A percentile compares a stretch with the other conserved stretches of the same genome.
Evolutionary conservation across 2,329 filamentous ascomycete genomes (phyloP).

Genomic region (Ophiognomonia clavigignenti-juglandacearum): DNA sequence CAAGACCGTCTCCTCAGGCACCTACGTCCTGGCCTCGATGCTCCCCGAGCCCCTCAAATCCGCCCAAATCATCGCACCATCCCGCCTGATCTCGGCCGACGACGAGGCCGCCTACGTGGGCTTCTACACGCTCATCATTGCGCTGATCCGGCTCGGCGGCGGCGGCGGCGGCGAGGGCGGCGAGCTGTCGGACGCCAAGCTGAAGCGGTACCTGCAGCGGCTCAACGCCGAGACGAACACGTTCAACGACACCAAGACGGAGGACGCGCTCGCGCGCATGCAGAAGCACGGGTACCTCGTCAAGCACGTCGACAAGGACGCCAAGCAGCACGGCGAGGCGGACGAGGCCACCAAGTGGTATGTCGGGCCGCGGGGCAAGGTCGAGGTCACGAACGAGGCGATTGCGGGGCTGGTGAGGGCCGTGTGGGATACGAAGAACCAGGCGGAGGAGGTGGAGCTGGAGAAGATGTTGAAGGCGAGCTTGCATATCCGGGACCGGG

Average conservation of each 20-base stretch:
- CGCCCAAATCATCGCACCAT: constrained; percentile 64
- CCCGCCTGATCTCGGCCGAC: constrained; percentile 57
- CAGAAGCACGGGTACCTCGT: constrained; percentile 80
- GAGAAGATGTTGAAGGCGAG: constrained; percentile 58
- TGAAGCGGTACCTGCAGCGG: constrained; percentile 69
- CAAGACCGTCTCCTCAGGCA: constrained; percentile 49
- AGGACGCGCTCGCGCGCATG: constrained; percentile 69
- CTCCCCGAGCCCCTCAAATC: constrained; percentile 64
- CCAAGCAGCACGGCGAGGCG: constrained; percentile 55
- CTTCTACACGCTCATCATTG: constrained; percentile 74
- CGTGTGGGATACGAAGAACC: constrained; percentile 46
- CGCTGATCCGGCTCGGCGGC: constrained; percentile 71
- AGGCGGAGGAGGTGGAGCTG: constrained; percentile 50
- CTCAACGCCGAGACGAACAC: constrained; percentile 68
- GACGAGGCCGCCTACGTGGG: constrained; percentile 77
- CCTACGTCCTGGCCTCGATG: constrained; percentile 72
- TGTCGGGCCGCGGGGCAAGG: constrained; percentile 77
- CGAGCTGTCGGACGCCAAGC: constrained; percentile 68
- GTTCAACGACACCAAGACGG: constrained; percentile 70
- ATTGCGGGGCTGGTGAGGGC: constrained; percentile 65
- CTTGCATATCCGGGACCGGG: constrained; percentile 44
- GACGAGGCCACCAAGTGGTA: constrained; percentile 70
- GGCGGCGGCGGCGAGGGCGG: constrained; percentile 65
- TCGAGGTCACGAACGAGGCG: constrained; percentile 76
- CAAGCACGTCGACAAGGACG: constrained; percentile 60